Percentiles rank a stretch among this genome's conserved stretches.
Conservation (phyloP, 495 filamentous ascomycete genomes). For the Penicillium roqueforti region DNA sequence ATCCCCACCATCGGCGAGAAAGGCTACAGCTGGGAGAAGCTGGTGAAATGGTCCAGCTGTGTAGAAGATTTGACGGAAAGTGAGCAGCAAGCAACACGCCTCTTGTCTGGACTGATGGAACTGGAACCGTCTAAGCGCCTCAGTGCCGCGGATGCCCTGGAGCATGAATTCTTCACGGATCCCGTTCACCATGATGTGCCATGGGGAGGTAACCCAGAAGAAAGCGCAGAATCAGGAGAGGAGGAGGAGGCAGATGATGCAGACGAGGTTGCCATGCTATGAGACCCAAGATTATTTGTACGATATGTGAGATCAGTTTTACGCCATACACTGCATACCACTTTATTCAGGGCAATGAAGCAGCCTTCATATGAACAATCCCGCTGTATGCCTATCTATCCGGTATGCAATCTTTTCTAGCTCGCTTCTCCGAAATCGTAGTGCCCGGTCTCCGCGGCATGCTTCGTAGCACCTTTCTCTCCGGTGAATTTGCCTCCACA, state of each 20-base stretch:
- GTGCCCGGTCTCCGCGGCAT: conserved; percentile 65
- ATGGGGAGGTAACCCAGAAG: conserved; percentile 44
- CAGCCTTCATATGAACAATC: not conserved
- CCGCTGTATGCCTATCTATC: not conserved
- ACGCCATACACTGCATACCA: conserved; percentile 9
- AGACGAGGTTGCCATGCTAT: conserved; percentile 47
- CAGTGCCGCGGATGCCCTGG: conserved; percentile 54
- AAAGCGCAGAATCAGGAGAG: conserved; percentile 38
- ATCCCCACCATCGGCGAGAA: conserved; percentile 83
- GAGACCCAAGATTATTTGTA: conserved; percentile 21
- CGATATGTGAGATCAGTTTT: conserved; percentile 26
- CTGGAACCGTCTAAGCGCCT: conserved; percentile 54
- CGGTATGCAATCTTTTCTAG: conserved; percentile 13
- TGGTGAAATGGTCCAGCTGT: conserved; percentile 83
- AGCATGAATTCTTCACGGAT: conserved; percentile 61
- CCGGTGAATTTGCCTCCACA: conserved; percentile 72
- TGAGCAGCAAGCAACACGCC: conserved; percentile 46
- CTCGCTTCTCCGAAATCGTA: conserved; percentile 65
- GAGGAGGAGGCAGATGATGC: conserved; percentile 40
- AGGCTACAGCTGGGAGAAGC: conserved; percentile 84
- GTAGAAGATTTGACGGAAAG: conserved; percentile 46
- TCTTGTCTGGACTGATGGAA: conserved; percentile 64
- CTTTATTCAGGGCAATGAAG: conserved; percentile 1
- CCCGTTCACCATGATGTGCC: conserved; percentile 44
- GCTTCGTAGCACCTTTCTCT: conserved; percentile 62